Evolutionary conservation across 345 rosid genomes (phyloP).

Genomic region (Orychophragmus violaceus): DNA sequence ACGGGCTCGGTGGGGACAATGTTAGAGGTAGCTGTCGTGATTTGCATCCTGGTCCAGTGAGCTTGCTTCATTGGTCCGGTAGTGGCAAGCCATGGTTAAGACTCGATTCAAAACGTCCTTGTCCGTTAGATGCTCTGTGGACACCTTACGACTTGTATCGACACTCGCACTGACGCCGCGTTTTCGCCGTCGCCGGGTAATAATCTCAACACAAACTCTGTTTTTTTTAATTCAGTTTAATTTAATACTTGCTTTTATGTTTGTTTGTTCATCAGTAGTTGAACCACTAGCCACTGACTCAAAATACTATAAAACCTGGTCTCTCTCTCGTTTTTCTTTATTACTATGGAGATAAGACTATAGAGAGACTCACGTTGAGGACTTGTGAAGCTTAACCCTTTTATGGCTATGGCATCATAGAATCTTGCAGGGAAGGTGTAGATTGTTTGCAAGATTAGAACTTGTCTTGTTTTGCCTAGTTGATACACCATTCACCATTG

Average conservation of each 20-base stretch:
- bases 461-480: conserved; percentile 11
- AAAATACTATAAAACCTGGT: not conserved
- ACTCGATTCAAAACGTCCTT: conserved; percentile 56
- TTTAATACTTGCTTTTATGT: conserved; percentile 7
- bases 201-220: conserved; percentile 1
- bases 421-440: conserved; percentile 1
- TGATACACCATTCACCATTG: not conserved
- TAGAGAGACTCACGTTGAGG: no score
- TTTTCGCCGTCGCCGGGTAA: conserved; percentile 6
- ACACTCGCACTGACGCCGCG: conserved; percentile 27
- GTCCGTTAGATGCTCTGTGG: conserved; percentile 66
- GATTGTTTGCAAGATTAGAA: conserved; percentile 1
- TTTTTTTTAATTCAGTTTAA: not conserved
- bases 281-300: conserved; percentile 19
- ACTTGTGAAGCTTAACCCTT: not conserved
- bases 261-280: conserved; percentile 22
- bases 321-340: not conserved
- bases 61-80: conserved; percentile 80
- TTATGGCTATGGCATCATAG: conserved; percentile 2
- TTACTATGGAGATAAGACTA: not conserved
- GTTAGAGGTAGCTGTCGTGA: conserved; percentile 70
- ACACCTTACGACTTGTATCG: conserved; percentile 64
- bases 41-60: conserved; percentile 71
- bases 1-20: conserved; percentile 76
- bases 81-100: conserved; percentile 81